Evolutionary conservation across 495 filamentous ascomycete genomes (phyloP), one percentile per base, ranked within the genome.

Genomic region (Hypoxylon lienhwacheense): DNA sequence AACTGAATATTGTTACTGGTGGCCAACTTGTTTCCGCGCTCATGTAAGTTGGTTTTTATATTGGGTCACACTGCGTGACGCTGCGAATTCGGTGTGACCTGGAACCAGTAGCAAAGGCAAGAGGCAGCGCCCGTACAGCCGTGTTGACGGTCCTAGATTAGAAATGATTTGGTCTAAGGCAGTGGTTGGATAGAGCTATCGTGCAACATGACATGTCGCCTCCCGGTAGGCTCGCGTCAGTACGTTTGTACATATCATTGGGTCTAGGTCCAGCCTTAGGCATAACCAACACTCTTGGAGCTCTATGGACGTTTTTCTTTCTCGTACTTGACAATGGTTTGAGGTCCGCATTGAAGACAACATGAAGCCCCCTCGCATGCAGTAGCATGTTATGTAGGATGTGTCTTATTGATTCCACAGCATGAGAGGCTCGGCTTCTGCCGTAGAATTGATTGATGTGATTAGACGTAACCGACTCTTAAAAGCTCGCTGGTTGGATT

Each of bases 191-290:
- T 39, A 39, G n/a, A 15, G 36, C 19, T 36, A 5, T 42, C n/a
- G 52, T 53, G 47, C 39, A 53, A 61, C 58, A 55, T 56, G 52
- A 61, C 47, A 26, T 37, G 36, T 61, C 58, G 28, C 37, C 32
- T 48, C 15, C 36, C 22, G 10, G 34, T 22, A 47, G 41, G 47
- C 35, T 47, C 29, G 32, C 21, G 46, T 31, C 11, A 12, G 14
- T 21, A 15, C 32, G 10, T 45, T 46, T 41, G 34, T 40, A 15
- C 19, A 8, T 17, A 51, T 28, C 31, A 17, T 47, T 54, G 29
- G 34, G 19, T 40, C 46, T 55, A 36, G 57, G 31, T 35, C 10
- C 32, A 14, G 2, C 32, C 14, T 10, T 5, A 25, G 19, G 46
- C 31, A 12, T 25, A 31, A 39, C 26, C 32, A 44, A 49, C 17